Percentiles rank a stretch among this genome's conserved stretches.
phyloP scores from a whole-genome alignment of 2,329 filamentous ascomycete genomes.

The Colletotrichum shisoi region DNA sequence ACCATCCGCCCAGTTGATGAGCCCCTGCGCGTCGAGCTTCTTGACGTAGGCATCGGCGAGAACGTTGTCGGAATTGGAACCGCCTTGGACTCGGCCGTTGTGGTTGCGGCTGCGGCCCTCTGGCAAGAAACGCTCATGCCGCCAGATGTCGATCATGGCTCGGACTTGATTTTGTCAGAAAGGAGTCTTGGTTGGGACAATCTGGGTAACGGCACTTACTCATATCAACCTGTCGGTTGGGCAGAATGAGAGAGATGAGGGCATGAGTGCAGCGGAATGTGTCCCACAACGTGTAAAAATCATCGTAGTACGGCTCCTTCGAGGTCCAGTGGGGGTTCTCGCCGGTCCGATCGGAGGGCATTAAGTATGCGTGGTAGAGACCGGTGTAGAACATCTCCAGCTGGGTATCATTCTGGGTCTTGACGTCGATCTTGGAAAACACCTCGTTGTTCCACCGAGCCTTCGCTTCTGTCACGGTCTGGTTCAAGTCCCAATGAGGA shows the following conservation, averaged over 20 bases:
- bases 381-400: slow-evolving; percentile 64
- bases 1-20: slow-evolving; percentile 63
- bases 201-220: slow-evolving; percentile 35
- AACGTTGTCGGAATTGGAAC: slow-evolving; percentile 67
- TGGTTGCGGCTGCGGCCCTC: slow-evolving; percentile 64
- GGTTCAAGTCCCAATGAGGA: slow-evolving; percentile 52
- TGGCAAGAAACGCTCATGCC: slow-evolving; percentile 61
- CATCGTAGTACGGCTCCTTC: slow-evolving; percentile 66
- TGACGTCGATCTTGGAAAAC: slow-evolving; percentile 53
- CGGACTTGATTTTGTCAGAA: slow-evolving; percentile 48
- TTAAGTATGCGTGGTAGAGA: slow-evolving; percentile 68
- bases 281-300: slow-evolving; percentile 67
- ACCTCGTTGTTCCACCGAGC: slow-evolving; percentile 57
- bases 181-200: no score
- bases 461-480: slow-evolving; percentile 51
- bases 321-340: slow-evolving; percentile 66
- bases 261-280: slow-evolving; percentile 63
- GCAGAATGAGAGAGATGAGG: slow-evolving; percentile 63
- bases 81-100: slow-evolving; percentile 66
- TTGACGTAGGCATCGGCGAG: slow-evolving; percentile 69
- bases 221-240: slow-evolving; percentile 60
- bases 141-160: slow-evolving; percentile 66
- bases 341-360: slow-evolving; percentile 66
- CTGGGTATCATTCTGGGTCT: slow-evolving; percentile 55
- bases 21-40: slow-evolving; percentile 48